Evolutionary conservation across 257 asterid species (phyloP).

Genomic region (Capsicum pubescens): DNA sequence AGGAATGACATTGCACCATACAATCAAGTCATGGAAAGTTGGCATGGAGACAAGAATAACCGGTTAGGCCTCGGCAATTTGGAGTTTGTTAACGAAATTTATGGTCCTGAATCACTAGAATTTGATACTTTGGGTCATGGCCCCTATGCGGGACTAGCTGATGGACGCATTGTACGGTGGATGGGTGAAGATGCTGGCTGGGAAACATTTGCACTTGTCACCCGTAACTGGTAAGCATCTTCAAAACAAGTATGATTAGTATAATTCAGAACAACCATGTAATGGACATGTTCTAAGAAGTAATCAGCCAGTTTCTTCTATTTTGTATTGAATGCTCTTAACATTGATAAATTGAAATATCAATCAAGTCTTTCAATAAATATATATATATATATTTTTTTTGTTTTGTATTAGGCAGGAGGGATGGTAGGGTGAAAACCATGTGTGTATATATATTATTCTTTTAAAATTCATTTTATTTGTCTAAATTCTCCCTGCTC

Average conservation of each 20-base stretch:
- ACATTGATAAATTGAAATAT: background rate
- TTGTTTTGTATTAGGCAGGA: too few species aligned
- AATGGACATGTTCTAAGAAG: background rate
- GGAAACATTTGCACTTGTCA: constrained; percentile 88
- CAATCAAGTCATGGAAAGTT: constrained; percentile 63
- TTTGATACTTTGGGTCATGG: constrained; percentile 75
- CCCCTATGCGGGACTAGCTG: constrained; percentile 90
- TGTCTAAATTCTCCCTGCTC: background rate
- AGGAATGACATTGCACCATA: constrained; percentile 72
- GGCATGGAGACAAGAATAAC: constrained; percentile 76
- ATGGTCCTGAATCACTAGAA: constrained; percentile 89
- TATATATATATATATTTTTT: too few species aligned
- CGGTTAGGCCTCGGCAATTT: constrained; percentile 65
- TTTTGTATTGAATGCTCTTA: background rate
- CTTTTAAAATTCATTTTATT: background rate
- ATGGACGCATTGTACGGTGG: constrained; percentile 91
- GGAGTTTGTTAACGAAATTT: constrained; percentile 69
- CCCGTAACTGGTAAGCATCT: constrained; percentile 62
- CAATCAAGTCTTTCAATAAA: background rate
- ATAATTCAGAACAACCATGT: background rate
- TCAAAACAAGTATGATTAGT: background rate
- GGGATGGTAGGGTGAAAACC: too few species aligned
- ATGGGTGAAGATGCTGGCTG: constrained; percentile 73
- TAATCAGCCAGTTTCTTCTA: background rate
- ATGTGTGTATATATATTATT: background rate